A percentile compares a stretch with the other conserved stretches of the same genome.
Evolutionary conservation across 306 rosid genomes (phyloP).

Genomic region (Rosa rugosa): DNA sequence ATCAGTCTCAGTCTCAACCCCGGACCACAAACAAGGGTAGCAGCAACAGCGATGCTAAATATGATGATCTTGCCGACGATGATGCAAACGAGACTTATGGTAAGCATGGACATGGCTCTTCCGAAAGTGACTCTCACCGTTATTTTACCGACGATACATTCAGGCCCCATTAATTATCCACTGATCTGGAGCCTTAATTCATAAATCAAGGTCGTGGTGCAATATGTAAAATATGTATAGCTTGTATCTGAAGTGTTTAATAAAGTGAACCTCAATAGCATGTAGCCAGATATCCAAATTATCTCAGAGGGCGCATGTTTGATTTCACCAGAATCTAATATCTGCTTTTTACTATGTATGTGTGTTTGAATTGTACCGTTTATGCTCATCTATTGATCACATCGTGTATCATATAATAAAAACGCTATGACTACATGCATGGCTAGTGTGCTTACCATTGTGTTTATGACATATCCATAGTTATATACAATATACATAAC

Average conservation of each 20-base stretch:
- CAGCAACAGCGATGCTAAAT: neutral
- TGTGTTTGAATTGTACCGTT: neutral
- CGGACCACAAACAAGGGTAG: neutral
- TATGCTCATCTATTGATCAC: neutral
- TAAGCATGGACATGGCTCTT: neutral
- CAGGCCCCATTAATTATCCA: neutral
- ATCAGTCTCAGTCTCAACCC: neutral
- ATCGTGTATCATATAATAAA: neutral
- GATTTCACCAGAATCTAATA: neutral
- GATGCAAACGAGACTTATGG: conserved; percentile 5
- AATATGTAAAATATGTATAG: neutral
- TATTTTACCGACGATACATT: neutral
- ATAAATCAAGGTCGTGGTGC: neutral
- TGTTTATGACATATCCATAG: neutral
- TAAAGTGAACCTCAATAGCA: neutral
- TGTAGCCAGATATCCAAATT: neutral
- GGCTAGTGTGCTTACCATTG: neutral
- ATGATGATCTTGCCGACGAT: neutral
- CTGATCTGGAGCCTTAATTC: neutral
- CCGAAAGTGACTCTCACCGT: conserved; percentile 10
- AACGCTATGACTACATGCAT: neutral
- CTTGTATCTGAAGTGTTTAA: neutral
- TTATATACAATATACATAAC: neutral
- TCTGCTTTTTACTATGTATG: neutral
- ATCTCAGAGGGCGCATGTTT: neutral